phyloP scores from a whole-genome alignment of 257 asterid genomes.

The Scutellaria minor region DNA sequence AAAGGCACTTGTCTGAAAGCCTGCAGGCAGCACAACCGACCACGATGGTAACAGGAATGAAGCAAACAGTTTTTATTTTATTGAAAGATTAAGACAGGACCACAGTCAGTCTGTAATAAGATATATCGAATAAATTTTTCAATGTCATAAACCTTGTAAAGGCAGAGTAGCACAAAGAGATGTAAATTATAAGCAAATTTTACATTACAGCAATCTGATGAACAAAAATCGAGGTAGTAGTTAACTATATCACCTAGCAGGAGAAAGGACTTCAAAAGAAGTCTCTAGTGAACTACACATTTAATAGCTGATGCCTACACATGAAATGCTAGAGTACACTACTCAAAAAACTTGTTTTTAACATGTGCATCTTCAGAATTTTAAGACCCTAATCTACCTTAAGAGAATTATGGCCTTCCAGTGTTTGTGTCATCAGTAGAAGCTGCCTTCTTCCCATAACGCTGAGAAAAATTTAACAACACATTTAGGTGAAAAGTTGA shows the following conservation, averaged over 20 bases:
- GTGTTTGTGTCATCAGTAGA: conserved; percentile 60
- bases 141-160: conserved; percentile 27
- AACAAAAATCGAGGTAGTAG: conserved; percentile 18
- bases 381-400: conserved; percentile 46
- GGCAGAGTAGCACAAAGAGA: conserved; percentile 33
- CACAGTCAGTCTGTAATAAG: conserved; percentile 2
- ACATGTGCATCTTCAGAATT: conserved; percentile 42
- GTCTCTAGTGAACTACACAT: conserved; percentile 33
- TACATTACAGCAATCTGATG: conserved; percentile 16
- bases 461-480: conserved; percentile 53
- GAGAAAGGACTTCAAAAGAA: conserved; percentile 28
- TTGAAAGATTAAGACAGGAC: conserved; percentile 27
- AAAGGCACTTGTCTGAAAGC: conserved; percentile 34
- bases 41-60: conserved; percentile 29
- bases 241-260: conserved; percentile 27
- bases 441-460: conserved; percentile 77
- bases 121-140: not conserved
- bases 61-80: conserved; percentile 25
- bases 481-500: not conserved
- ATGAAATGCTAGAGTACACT: conserved; percentile 37
- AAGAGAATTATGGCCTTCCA: conserved; percentile 54
- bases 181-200: conserved; percentile 25
- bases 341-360: conserved; percentile 34
- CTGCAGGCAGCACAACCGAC: conserved; percentile 43
- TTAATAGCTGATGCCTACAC: conserved; percentile 34